Evolutionary conservation across 2,329 filamentous ascomycete species (phyloP).

Genomic region (Magnaporthiopsis incrustans): DNA sequence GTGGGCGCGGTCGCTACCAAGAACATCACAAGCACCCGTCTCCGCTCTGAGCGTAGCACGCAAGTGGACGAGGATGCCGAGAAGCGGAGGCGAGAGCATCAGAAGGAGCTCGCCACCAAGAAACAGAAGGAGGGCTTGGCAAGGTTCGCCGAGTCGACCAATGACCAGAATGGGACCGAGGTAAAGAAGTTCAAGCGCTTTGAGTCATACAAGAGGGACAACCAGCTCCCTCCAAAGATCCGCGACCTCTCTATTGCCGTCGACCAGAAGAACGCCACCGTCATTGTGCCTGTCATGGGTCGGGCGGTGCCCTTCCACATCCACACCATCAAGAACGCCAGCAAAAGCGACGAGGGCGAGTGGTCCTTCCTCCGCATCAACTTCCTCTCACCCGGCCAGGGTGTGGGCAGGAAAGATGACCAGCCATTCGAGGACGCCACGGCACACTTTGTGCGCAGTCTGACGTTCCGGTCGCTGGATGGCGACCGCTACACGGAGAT

Average conservation of each 20-base stretch:
- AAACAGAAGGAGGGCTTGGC: constrained; percentile 85
- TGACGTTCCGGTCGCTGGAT: constrained; percentile 91
- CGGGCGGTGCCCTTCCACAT: constrained; percentile 97
- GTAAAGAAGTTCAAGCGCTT: constrained; percentile 99
- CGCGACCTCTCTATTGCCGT: constrained; percentile 85
- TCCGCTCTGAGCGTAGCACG: constrained; percentile 83
- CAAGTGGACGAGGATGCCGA: constrained; percentile 88
- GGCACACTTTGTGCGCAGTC: constrained; percentile 89
- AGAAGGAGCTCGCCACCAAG: constrained; percentile 78
- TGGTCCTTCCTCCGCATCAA: constrained; percentile 94
- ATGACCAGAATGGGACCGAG: constrained; percentile 78
- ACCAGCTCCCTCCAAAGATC: constrained; percentile 76
- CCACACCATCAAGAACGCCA: constrained; percentile 95
- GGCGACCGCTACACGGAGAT: constrained; percentile 85
- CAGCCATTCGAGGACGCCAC: constrained; percentile 95
- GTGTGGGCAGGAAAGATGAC: constrained; percentile 93
- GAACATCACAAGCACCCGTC: constrained; percentile 89
- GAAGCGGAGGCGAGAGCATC: constrained; percentile 78
- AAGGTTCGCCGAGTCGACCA: constrained; percentile 77
- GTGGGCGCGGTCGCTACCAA: constrained; percentile 85
- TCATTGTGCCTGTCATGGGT: constrained; percentile 95
- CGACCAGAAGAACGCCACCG: constrained; percentile 80
- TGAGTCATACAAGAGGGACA: constrained; percentile 97
- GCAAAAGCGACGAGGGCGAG: constrained; percentile 92
- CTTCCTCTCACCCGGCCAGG: constrained; percentile 92